phyloP scores from a whole-genome alignment of 345 rosid genomes.

The Erodium maritimum region DNA sequence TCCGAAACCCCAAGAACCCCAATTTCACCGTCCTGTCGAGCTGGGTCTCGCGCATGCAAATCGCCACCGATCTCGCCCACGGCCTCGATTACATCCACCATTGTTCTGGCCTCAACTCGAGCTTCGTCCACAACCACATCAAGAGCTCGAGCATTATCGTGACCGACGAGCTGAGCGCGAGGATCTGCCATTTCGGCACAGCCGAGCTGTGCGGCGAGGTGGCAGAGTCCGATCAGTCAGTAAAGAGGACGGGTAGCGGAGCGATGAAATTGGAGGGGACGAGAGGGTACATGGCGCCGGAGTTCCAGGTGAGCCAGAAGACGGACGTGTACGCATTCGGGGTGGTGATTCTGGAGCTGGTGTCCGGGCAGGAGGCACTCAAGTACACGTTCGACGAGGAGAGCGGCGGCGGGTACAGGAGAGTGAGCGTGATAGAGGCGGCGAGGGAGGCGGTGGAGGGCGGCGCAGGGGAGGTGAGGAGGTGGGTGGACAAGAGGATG shows the following conservation, averaged over 20 bases:
- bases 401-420: slow-evolving; percentile 16
- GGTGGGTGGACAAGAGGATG: slow-evolving; percentile 46
- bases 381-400: slow-evolving; percentile 23
- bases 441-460: slow-evolving; percentile 27
- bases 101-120: slow-evolving; percentile 23
- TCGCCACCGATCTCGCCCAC: slow-evolving; percentile 38
- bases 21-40: slow-evolving; percentile 33
- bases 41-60: slow-evolving; percentile 40
- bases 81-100: slow-evolving; percentile 44
- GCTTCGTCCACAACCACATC: slow-evolving; percentile 33
- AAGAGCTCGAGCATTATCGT: slow-evolving; percentile 37
- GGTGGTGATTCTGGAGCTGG: slow-evolving; percentile 37
- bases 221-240: slow-evolving; percentile 6
- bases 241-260: slow-evolving; percentile 11
- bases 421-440: slow-evolving; percentile 28
- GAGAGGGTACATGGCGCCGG: slow-evolving; percentile 50
- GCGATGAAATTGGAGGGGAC: slow-evolving; percentile 32
- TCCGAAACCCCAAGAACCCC: slow-evolving; percentile 29
- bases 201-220: slow-evolving; percentile 39
- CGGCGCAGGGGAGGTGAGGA: slow-evolving; percentile 23
- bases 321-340: slow-evolving; percentile 47
- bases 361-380: slow-evolving; percentile 38
- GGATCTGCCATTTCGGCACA: slow-evolving; percentile 41
- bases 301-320: slow-evolving; percentile 23
- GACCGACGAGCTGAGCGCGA: slow-evolving; percentile 21